Base-by-base conservation (phyloP, 2,329 filamentous ascomycete genomes). In the Botrytis fragariae region DNA sequence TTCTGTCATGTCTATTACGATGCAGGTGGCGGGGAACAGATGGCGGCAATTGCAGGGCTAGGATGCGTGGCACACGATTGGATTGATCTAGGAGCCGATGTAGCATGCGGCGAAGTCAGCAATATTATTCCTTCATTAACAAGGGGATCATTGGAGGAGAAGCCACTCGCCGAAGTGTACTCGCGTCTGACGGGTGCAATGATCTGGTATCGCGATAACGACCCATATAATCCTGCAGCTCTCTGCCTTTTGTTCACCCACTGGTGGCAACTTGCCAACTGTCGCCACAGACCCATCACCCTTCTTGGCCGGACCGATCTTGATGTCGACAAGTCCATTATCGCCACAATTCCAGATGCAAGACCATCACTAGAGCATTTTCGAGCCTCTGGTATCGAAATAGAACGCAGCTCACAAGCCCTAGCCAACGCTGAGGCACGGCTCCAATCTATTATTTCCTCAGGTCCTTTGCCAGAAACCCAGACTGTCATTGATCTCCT, bases 131-230 rank as follows among this genome's bases (percentile, higher is more conserved):
- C 67, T n/a, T n/a, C 51, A n/a, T 8, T 69, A 1, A 61, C 67
- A 61, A 5, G 67, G 4, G 67, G 67, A n/a, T 69, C 67, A 1
- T 60, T 69, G n/a, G 67, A 42, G 29, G 67, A 69, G 20, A 9
- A 61, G 42, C 35, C 37, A 16, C 20, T 69, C 2, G 67, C 67
- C n/a, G 67, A 69, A 20, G 51, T 60, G 10, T 61, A 69, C 29
- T 69, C 67, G 39, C 67, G 51, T 7, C 5, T 69, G 12, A 5
- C 16, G 37, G 67, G 67, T 20, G 39, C 67, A 12, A 35, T 69
- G 4, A 69, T 69, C 7, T 69, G 67, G 67, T 69, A 69, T 61
- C 67, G 67, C n/a, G 51, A 69, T n/a, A 61, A 69, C 10, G 67
- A 61, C 10, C 67, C 54, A 7, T 60, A 37, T 10, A 69, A 69